Conservation (phyloP, 768 basidiomycete genomes). For the Daedaleopsis sinensis region DNA sequence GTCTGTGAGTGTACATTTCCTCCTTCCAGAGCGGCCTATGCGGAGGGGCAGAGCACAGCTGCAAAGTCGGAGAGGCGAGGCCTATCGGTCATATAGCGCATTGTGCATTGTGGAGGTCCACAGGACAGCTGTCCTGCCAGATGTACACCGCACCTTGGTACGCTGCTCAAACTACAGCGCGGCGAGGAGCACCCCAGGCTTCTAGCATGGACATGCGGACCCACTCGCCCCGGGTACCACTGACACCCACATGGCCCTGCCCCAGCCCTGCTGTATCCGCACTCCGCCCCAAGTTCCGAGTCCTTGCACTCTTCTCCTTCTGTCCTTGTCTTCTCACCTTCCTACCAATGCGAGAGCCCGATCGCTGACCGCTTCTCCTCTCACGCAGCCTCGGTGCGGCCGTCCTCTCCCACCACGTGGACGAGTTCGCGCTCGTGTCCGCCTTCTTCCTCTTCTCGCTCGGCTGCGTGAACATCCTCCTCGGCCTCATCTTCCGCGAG, state of each 20-base stretch:
- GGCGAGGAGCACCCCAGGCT: neutral
- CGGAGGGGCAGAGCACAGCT: neutral
- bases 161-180: neutral
- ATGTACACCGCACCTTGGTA: neutral
- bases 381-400: slow-evolving; percentile 52
- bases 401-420: slow-evolving; percentile 65
- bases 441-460: slow-evolving; percentile 92
- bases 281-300: neutral
- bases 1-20: slow-evolving; percentile 42
- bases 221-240: neutral
- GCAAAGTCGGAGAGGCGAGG: neutral
- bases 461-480: slow-evolving; percentile 82
- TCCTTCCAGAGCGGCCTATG: neutral
- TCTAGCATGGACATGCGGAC: neutral
- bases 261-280: neutral
- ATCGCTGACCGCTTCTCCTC: neutral
- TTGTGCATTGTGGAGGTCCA: neutral
- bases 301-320: neutral
- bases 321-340: neutral
- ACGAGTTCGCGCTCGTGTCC: slow-evolving; percentile 86
- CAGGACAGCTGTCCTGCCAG: neutral
- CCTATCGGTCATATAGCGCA: neutral
- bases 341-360: neutral
- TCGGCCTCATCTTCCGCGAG: slow-evolving; percentile 74
- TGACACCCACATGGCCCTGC: neutral